A percentile compares a stretch with the other conserved stretches of the same genome.
Conservation (phyloP, 306 rosid species). For the Ormosia semicastrata region DNA sequence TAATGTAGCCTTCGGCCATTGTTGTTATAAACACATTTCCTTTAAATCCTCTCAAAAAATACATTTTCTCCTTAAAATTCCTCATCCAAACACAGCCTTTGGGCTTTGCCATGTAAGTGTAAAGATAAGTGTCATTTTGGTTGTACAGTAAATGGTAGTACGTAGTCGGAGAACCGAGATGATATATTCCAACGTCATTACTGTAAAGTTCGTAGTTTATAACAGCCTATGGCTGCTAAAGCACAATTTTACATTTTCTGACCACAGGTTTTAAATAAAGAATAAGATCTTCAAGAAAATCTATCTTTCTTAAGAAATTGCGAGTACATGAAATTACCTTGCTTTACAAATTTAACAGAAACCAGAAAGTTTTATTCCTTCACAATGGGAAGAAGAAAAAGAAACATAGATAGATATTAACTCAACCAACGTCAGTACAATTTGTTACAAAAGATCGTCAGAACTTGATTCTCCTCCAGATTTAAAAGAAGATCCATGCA, state of each 20-base stretch:
- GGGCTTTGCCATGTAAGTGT: background rate
- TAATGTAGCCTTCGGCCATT: background rate
- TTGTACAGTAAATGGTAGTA: background rate
- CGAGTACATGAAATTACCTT: slow-evolving; percentile 12
- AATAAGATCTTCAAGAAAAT: background rate
- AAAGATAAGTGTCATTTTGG: background rate
- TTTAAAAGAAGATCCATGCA: slow-evolving; percentile 57
- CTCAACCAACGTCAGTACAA: slow-evolving; percentile 3
- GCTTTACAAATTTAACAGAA: slow-evolving; percentile 30
- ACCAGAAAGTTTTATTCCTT: slow-evolving; percentile 16
- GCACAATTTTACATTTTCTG: background rate
- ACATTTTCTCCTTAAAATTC: no score
- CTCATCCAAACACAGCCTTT: no score
- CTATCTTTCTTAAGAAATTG: slow-evolving; percentile 31
- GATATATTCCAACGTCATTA: background rate
- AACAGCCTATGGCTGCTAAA: background rate
- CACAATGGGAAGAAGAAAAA: background rate
- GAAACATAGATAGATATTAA: background rate
- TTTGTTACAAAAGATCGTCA: slow-evolving; percentile 36
- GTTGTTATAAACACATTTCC: background rate
- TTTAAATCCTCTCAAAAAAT: no score
- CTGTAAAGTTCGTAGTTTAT: no score
- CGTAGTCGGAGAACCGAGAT: background rate
- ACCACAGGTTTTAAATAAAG: background rate
- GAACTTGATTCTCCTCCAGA: slow-evolving; percentile 48